Base-by-base conservation (phyloP, 345 rosid species). In the Erucastrum elatum region DNA sequence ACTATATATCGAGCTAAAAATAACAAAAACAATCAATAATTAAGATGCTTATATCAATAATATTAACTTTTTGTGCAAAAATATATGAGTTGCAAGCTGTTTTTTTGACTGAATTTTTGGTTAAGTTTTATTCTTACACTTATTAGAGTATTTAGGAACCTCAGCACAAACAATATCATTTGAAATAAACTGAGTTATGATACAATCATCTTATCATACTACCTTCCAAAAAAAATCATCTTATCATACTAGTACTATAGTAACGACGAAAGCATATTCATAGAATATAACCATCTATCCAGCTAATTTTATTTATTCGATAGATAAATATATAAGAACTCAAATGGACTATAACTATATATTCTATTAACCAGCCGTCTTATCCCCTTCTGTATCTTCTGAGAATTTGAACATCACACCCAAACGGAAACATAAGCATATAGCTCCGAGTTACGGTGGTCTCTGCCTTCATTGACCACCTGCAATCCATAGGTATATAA, bases 391-490 rank as follows among this genome's bases (percentile, higher is more conserved):
- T 2, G 63, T 69, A 29, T 55, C 56, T 35, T 59, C 15, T 10
- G 37, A 37, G 75, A 59, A 4, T 2, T 2, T 71, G 55, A 71
- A 71, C 56, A 13, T 71, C 25, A 60, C 37, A 71, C n/a, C 75
- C 75, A 26, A 6, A 0, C 4, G 75, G 56, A 59, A 71, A 58
- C 75, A 35, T 71, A 58, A 71, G 66, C 15, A 59, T 59, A 21
- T 21, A 71, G 13, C 55, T 71, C 11, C n/a, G 13, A 10, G 8
- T 41, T 41, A 41, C 51, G 10, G n/a, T 72, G 2, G 68, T 72
- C 27, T 44, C 68, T 62, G 41, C 39, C 41, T 72, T 44, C 76
- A 72, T 39, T 5, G 76, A 72, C 51, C 51, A 41, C 8, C 51
- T 41, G 51, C 51, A 41, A 41, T 3, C 51, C 51, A 41, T 41